Conservation (phyloP, 164 flowering plant genomes). For the Kalanchoe fedtschenkoi region DNA sequence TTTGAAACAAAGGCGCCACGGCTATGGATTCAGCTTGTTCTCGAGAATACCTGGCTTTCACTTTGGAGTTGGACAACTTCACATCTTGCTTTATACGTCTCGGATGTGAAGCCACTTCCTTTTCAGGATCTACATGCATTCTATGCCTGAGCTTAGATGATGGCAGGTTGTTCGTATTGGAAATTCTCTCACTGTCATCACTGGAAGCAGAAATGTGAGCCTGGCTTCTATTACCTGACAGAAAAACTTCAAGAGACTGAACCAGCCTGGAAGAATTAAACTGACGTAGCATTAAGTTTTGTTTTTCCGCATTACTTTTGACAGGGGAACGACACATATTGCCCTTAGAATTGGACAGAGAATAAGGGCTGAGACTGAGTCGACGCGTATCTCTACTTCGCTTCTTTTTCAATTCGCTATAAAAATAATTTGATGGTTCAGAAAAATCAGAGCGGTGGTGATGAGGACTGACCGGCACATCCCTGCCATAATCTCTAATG, state of each 20-base stretch:
- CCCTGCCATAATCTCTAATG: too few relatives aligned
- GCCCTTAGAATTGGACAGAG: background rate
- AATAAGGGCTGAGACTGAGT: background rate
- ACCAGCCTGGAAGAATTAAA: background rate
- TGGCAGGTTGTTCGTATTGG: background rate
- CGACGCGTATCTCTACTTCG: background rate
- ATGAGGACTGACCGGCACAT: too few relatives aligned
- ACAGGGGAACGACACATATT: background rate
- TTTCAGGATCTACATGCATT: background rate
- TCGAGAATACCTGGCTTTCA: too few relatives aligned
- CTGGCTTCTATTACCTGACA: background rate
- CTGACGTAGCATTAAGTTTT: background rate
- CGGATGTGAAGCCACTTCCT: background rate
- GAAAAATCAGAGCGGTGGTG: background rate
- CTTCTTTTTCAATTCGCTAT: background rate
- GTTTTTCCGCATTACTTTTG: background rate
- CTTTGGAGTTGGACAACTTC: background rate
- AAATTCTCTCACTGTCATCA: background rate
- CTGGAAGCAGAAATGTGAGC: too few relatives aligned
- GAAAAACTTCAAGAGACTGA: background rate
- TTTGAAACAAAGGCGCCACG: background rate
- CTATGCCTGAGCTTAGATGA: background rate
- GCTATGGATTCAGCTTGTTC: background rate
- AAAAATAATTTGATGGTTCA: background rate
- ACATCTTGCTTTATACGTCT: background rate